phyloP scores from a whole-genome alignment of 371 early-diverging fungal species.

The Mortierella sp. region DNA sequence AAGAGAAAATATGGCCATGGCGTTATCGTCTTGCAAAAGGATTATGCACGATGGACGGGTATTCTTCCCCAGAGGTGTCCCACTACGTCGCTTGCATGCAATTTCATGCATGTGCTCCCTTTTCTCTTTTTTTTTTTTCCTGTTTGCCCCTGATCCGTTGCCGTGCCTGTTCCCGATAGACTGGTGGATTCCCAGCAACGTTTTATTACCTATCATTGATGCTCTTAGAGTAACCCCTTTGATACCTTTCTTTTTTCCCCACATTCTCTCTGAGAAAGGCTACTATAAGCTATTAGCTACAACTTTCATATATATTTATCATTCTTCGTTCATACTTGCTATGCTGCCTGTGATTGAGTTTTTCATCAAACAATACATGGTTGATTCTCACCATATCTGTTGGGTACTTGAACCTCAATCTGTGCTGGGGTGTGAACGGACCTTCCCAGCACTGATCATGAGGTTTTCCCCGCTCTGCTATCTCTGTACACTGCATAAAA shows the following conservation, averaged over 20 bases:
- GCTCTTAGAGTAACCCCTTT: not conserved
- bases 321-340: conserved; percentile 1
- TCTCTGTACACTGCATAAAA: too few species aligned
- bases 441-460: conserved; percentile 4
- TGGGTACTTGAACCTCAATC: too few species aligned
- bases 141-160: not conserved
- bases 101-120: not conserved
- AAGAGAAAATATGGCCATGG: conserved; percentile 3
- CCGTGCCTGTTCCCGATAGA: not conserved
- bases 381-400: too few species aligned
- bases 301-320: too few species aligned
- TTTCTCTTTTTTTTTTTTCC: not conserved
- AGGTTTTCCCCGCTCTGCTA: not conserved
- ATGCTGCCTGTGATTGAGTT: not conserved
- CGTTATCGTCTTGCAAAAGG: not conserved
- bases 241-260: not conserved
- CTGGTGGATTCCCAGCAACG: not conserved
- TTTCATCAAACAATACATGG: too few species aligned
- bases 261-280: too few species aligned
- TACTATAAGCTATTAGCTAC: too few species aligned
- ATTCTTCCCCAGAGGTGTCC: too few species aligned
- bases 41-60: too few species aligned
- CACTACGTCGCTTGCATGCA: too few species aligned
- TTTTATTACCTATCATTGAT: not conserved
- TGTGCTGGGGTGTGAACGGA: conserved; percentile 12